Evolutionary conservation across 805 yeast species (phyloP).

Genomic region (Schwanniomyces polymorphus): DNA sequence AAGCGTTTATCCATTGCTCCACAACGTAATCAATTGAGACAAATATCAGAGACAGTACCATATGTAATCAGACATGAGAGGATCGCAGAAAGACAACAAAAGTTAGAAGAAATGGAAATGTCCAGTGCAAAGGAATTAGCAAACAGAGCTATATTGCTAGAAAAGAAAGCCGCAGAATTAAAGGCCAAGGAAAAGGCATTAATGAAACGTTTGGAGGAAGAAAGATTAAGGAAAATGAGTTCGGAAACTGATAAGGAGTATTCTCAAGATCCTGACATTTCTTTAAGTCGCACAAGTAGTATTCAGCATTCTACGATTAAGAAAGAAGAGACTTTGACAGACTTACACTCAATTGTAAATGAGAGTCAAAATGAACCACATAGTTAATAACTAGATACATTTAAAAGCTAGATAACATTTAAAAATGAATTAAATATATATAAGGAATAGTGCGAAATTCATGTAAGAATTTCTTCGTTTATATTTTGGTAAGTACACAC

Average conservation of each 20-base stretch:
- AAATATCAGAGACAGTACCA: conserved; percentile 83
- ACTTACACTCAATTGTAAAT: conserved; percentile 42
- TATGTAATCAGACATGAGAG: conserved; percentile 78
- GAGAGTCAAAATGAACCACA: not conserved
- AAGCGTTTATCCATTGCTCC: conserved; percentile 46
- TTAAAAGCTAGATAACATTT: not conserved
- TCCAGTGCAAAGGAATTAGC: conserved; percentile 75
- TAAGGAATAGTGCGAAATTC: not conserved
- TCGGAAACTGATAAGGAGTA: conserved; percentile 1
- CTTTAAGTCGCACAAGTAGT: conserved; percentile 7
- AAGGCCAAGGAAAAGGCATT: conserved; percentile 63
- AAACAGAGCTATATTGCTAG: conserved; percentile 71
- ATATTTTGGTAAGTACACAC: not conserved
- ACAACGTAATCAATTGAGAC: conserved; percentile 65
- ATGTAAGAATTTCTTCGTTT: not conserved
- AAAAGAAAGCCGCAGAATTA: conserved; percentile 70
- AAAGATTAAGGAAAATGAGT: conserved; percentile 12
- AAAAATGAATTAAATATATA: not conserved
- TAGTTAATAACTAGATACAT: not conserved
- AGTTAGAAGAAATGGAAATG: conserved; percentile 75
- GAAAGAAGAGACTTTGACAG: conserved; percentile 57
- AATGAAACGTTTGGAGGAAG: conserved; percentile 38
- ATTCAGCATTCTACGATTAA: conserved; percentile 17
- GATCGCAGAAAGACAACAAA: conserved; percentile 71
- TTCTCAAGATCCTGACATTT: conserved; percentile 3